Percentiles rank a stretch among this genome's conserved stretches.
phyloP scores from a whole-genome alignment of 2,329 filamentous ascomycete species.

The Ophioceras dolichostomum region DNA sequence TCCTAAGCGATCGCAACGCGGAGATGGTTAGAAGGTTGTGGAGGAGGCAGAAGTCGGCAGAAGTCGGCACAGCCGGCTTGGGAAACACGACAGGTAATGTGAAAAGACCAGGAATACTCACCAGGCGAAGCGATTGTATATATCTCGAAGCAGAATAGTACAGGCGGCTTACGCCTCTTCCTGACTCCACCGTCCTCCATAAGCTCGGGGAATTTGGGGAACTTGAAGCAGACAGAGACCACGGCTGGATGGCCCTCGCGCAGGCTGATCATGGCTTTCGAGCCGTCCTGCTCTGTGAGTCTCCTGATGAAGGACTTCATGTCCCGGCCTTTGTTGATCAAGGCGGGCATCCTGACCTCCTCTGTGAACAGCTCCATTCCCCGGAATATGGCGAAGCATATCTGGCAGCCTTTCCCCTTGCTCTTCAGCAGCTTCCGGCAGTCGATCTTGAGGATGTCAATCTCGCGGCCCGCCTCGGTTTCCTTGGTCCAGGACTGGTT shows the following conservation, averaged over 20 bases:
- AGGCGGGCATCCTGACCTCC: too few species aligned
- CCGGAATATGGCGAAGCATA: slow-evolving; percentile 2
- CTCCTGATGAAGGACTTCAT: slow-evolving; percentile 1
- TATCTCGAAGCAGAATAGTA: not conserved
- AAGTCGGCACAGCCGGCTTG: too few species aligned
- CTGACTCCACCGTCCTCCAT: too few species aligned
- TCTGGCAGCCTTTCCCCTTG: slow-evolving; percentile 3
- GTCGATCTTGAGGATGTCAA: not conserved
- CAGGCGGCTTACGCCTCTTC: too few species aligned
- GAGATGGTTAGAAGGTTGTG: too few species aligned
- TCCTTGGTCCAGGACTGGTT: too few species aligned
- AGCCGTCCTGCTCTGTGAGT: not conserved
- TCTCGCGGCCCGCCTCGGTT: too few species aligned
- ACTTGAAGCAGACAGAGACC: not conserved
- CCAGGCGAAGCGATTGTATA: not conserved
- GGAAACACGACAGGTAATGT: too few species aligned
- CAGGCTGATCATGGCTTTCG: not conserved
- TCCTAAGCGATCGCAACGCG: too few species aligned
- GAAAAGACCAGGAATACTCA: not conserved
- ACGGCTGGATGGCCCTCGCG: not conserved
- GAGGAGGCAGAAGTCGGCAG: not conserved
- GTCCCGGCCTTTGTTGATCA: not conserved
- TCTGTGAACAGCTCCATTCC: slow-evolving; percentile 2
- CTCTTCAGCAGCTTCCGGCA: not conserved
- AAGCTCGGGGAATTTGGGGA: too few species aligned